Evolutionary conservation across 192 early-diverging fungal species (phyloP), one percentile per base, ranked within the genome.

Genomic region (Backusella luteola): DNA sequence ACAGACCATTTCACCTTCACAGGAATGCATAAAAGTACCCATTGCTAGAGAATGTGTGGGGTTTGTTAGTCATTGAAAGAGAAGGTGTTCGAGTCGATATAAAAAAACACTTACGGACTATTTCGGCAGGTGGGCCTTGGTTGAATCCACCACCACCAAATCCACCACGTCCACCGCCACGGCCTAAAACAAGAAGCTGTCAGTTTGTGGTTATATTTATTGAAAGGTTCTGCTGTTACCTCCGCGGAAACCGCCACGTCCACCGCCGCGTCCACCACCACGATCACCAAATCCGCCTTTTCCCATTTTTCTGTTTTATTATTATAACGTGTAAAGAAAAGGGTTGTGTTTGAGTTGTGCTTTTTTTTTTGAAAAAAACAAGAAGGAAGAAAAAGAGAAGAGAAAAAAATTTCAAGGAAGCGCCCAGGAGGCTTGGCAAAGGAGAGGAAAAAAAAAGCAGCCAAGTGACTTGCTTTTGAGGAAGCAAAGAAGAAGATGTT

Each of bases 1-100:
- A 86, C 96, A 98, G 36, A 99, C 97, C 89, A 98, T 96, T 85
- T 99, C 96, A 70, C 96, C 96, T 82, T 99, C 96, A 81, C 98
- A 99, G 42, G 93, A 88, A 83, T 99, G 97, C 86, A 96, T 85
- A 81, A 95, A 98, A 42, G 87, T 76, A 52, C 98, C 98, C 87
- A 98, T 92, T 73, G 91, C 94, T 94, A 73, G 63, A 17, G 4
- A 36, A n/a, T n/a, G 6, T 32, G 8, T 17, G 32, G 32, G 32
- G 32, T 32, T 32, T 71, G 34, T 59, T 53, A 46, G 36, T 44
- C 42, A 38, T 11, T 35, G 8, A 34, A 76, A 9, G 38, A 39
- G 38, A 38, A 11, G 38, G 6, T 12, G 8, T 3, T 39, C 38
- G 15, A 44, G 42, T 11, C 41, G 19, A 67, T 36, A 59, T 66